Evolutionary conservation across 345 rosid genomes (phyloP).

Genomic region (sweet orange (Citrus sinensis)): DVS_A1.0 CM039166.1:25714501-25715000

Average conservation of each 20-base stretch:
- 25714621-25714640: slow-evolving; percentile 1
- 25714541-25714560: slow-evolving; percentile 36
- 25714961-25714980: slow-evolving; percentile 30
- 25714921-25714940: slow-evolving; percentile 52
- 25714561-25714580: not conserved
- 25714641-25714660: slow-evolving; percentile 21
- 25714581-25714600: slow-evolving; percentile 4
- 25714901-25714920: slow-evolving; percentile 22
- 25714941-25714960: slow-evolving; percentile 47
- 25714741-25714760: slow-evolving; percentile 28
- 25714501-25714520: slow-evolving; percentile 52
- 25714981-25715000: slow-evolving; percentile 39
- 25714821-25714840: slow-evolving; percentile 27
- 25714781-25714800: slow-evolving; percentile 7
- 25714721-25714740: slow-evolving; percentile 16
- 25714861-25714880: slow-evolving; percentile 5
- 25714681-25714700: slow-evolving; percentile 32
- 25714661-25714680: slow-evolving; percentile 42
- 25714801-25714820: slow-evolving; percentile 16
- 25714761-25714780: slow-evolving; percentile 29
- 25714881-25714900: slow-evolving; percentile 52
- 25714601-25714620: slow-evolving; percentile 16
- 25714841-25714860: slow-evolving; percentile 23
- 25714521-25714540: slow-evolving; percentile 53
- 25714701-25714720: not conserved